Evolutionary conservation across 1,284 basidiomycete species (phyloP), one percentile per base, ranked within the genome.

Genomic region (Gastroboletus turbinatus): DNA sequence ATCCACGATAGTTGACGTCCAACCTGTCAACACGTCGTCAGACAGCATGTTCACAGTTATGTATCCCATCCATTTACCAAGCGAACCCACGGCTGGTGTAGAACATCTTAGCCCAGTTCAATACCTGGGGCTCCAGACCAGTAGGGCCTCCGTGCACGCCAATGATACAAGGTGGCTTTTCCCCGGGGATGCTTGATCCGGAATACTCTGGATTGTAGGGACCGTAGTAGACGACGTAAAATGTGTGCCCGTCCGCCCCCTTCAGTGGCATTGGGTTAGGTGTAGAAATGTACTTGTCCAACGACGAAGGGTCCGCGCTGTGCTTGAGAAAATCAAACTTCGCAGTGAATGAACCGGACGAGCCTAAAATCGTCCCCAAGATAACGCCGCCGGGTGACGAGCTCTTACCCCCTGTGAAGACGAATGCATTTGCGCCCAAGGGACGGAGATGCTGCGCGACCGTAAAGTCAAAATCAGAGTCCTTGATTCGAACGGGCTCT

Each of bases 381-480:
- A 67, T 44, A 14, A 68, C 36, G 8, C 60, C 62, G 1, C 62
- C 62, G 25, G 62, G 53, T 10, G 52, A 46, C 0, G 63, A 19
- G 14, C 43, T 48, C 21, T 49, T 40, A 0, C 9, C 40, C 16
- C 32, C 58, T 8, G 55, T 59, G 27, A 67, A 69, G 23, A 63
- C 62, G 23, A 69, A 66, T 0, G 30, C 46, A 19, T 56, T 29
- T 7, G 51, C 51, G 5, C 67, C 68, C 8, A 81, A 64, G n/a
- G 73, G 63, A 38, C 73, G 76, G 5, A 88, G 56, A 29, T 68
- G 65, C 4, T 67, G 63, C 42, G 85, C 70, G 6, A 70, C 65
- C 10, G 80, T 76, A 62, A 79, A 87, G 3, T 81, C 77, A 17
- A 71, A 78, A 8, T 4, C 25, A 27, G 3, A 27, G 25, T 27